Evolutionary conservation across 306 rosid genomes (phyloP).

Genomic region (Corylus avellana): DNA sequence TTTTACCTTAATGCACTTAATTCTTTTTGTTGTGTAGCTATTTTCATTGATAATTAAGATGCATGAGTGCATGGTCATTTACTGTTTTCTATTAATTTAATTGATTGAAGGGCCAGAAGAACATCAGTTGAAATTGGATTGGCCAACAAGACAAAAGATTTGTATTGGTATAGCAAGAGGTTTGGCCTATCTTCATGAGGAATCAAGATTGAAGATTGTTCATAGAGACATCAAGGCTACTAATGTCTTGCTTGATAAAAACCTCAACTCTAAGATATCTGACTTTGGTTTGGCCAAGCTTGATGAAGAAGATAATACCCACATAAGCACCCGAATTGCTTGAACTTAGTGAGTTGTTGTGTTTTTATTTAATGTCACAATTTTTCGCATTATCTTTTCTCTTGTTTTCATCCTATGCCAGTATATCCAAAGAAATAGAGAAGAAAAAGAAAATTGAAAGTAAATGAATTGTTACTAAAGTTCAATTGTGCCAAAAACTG

Average conservation of each 20-base stretch:
- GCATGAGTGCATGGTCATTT: neutral
- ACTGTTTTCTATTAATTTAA: neutral
- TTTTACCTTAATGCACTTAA: neutral
- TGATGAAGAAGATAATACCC: conserved; percentile 45
- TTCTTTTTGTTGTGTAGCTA: neutral
- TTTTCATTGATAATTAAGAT: neutral
- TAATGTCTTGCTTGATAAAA: conserved; percentile 43
- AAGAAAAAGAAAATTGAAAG: neutral
- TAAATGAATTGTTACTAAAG: neutral
- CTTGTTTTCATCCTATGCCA: neutral
- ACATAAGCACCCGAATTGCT: conserved; percentile 41
- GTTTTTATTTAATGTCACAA: neutral
- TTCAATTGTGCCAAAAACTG: neutral
- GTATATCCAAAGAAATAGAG: neutral
- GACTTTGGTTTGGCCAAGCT: conserved; percentile 49
- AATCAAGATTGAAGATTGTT: conserved; percentile 42
- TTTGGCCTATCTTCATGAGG: conserved; percentile 40
- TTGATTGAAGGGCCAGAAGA: conserved; percentile 19
- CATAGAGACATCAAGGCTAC: conserved; percentile 56
- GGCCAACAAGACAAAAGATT: conserved; percentile 34
- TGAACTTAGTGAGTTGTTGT: conserved; percentile 34
- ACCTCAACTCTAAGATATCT: conserved; percentile 37
- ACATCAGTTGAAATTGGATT: conserved; percentile 28
- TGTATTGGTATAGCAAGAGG: conserved; percentile 42
- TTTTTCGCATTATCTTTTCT: neutral